Base-by-base conservation (phyloP, 768 basidiomycete species). In the Holtermannia corniformis region DNA sequence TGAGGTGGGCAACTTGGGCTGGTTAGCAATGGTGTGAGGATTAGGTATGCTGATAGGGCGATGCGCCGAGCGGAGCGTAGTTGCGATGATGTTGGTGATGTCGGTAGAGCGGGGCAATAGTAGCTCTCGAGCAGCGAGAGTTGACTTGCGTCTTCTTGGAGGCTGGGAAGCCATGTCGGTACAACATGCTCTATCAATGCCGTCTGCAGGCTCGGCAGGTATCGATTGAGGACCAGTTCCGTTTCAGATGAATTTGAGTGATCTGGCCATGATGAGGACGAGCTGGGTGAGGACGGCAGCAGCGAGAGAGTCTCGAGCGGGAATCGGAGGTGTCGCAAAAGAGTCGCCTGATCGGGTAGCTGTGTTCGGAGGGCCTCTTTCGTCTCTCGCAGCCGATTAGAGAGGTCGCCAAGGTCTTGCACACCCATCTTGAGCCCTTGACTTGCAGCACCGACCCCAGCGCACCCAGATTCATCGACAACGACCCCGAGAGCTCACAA, bases 81-180 rank as follows among this genome's bases (percentile, higher is more conserved):
- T 44, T 47, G 11, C 23, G 20, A 10, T 37, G 46, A 2, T 46
- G 54, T 3, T 20, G 21, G 28, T 2, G 19, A 10, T 32, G 21
- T 53, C 10, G 54, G 28, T 5, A 54, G 56, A 24, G 52, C 55
- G 40, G 87, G 87, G 62, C 80, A 82, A 63, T 91, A 89, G 68
- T 82, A 88, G 55, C 83, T 81, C 40, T 82, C 77, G 1, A 81
- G 59, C 16, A 88, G 69, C 2, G 67, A 48, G 12, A 70, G 70
- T 11, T 75, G 72, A 4, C 40, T 19, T 21, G 77, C 67, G 28
- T 80, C 71, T 52, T 82, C 78, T n/a, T 72, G 67, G 40, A 91
- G 74, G 3, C 67, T 53, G 1, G 73, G 60, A 37, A 80, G 78
- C 87, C 88, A 93, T 27, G 79, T 78, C 0, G 86, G 86, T 3